phyloP scores from a whole-genome alignment of 208 protist genomes.

The Leishmania braziliensis region DNA sequence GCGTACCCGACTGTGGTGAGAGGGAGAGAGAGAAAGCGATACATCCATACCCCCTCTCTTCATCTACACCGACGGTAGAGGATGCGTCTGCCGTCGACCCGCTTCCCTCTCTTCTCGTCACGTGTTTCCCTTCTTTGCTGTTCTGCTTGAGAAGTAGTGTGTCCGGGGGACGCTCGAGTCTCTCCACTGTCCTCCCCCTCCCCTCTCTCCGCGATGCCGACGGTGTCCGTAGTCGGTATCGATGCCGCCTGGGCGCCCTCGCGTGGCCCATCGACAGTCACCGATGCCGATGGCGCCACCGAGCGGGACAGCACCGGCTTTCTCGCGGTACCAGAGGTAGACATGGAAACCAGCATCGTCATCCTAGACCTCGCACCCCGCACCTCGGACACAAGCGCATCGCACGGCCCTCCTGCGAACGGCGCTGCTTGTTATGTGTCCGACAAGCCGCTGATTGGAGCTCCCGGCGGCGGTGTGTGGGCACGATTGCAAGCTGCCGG shows the following conservation, averaged over 20 bases:
- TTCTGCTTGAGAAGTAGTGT: no score
- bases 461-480: constrained; percentile 4
- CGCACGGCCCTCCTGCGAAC: neutral
- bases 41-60: no score
- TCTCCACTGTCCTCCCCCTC: no score
- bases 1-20: no score
- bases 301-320: neutral
- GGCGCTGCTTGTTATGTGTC: neutral
- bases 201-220: neutral
- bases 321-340: constrained; percentile 13
- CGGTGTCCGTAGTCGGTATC: constrained; percentile 3
- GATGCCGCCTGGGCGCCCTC: neutral
- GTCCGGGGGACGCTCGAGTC: no score
- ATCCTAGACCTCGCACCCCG: constrained; percentile 12
- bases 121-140: no score
- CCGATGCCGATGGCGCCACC: neutral
- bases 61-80: no score
- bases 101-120: no score
- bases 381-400: neutral
- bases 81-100: no score
- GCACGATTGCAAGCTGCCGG: neutral
- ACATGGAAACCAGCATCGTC: neutral
- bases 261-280: neutral
- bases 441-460: neutral
- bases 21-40: no score